Conservation (phyloP, 495 filamentous ascomycete genomes). For the Cryomyces antarcticus region DNA sequence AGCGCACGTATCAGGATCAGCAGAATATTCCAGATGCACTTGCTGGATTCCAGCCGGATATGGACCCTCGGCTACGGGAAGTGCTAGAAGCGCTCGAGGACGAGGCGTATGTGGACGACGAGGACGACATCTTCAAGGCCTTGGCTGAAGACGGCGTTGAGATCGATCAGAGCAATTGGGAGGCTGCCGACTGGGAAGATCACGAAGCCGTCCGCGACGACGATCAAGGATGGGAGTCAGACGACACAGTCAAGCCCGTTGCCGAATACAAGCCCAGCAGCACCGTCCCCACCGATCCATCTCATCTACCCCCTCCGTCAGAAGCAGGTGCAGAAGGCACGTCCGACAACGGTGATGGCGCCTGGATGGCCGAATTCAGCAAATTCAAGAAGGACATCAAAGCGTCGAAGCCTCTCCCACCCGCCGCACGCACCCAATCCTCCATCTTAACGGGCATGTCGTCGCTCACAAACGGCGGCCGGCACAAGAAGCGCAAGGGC, state of each 20-base stretch:
- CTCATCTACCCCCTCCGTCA: conserved; percentile 3
- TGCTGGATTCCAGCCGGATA: conserved; percentile 87
- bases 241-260: conserved; percentile 63
- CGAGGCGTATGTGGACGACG: conserved; percentile 82
- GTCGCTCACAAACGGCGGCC: conserved; percentile 26
- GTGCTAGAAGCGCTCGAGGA: conserved; percentile 90
- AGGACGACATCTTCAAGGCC: conserved; percentile 54
- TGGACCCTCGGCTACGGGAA: conserved; percentile 88
- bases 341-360: conserved; percentile 26
- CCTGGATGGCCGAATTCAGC: conserved; percentile 77
- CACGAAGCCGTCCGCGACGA: conserved; percentile 31
- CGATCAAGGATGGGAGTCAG: conserved; percentile 74
- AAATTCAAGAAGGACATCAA: conserved; percentile 68
- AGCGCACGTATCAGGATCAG: conserved; percentile 74
- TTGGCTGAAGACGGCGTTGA: conserved; percentile 57
- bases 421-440: conserved; percentile 43
- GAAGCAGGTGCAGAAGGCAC: conserved; percentile 12
- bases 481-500: conserved; percentile 76
- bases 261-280: conserved; percentile 10
- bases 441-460: conserved; percentile 66
- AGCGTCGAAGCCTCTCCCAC: conserved; percentile 22
- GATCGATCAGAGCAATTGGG: conserved; percentile 45
- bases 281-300: background rate
- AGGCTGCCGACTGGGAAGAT: conserved; percentile 11
- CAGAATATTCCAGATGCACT: conserved; percentile 83